Evolutionary conservation across 2,329 filamentous ascomycete genomes (phyloP), one percentile per base, ranked within the genome.

Genomic region (Bisporella sp.): DNA sequence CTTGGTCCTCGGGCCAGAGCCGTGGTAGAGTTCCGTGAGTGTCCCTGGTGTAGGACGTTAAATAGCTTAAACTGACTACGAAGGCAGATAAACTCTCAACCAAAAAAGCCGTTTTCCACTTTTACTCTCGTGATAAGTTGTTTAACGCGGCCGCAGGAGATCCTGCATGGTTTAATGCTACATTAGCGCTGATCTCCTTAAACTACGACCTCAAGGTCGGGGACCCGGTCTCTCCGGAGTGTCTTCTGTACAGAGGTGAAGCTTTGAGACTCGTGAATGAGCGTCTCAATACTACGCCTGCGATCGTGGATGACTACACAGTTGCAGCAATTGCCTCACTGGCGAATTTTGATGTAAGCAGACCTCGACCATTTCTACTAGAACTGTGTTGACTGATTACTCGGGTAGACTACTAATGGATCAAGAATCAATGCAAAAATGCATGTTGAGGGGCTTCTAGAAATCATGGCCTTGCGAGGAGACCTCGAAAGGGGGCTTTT

Each of bases 91-190:
- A 30, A 12, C n/a, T 9, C 35, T 43, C 35, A 28, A 21, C 33
- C 4, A 33, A 45, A 8, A 32, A 44, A 31, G 46, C 33, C 28
- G 44, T 32, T 29, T 46, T 52, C 21, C 29, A 30, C 7, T 49
- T 49, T 37, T 30, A 49, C 30, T 33, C 46, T 4, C 29, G 33
- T 4, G 31, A 48, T 12, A 4, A 11, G 5, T 42, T 49, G 11
- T 39, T 52, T 28, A 8, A 41, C 2, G 21, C 42, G n/a, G 47
- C 42, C 11, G 37, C 33, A 5, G 6, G 31, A 5, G 50, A 52
- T 35, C 35, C 50, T 4, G 50, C 50, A 28, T 52, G 46, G 50
- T 43, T 52, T 3, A 52, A 49, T 44, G 46, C 50, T 11, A 52
- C 47, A 2, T 30, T 52, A 12, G 48, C 46, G 9, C 47, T 52